Conservation (phyloP, 2,329 filamentous ascomycete genomes). For the Tolypocladium capitatum region DNA sequence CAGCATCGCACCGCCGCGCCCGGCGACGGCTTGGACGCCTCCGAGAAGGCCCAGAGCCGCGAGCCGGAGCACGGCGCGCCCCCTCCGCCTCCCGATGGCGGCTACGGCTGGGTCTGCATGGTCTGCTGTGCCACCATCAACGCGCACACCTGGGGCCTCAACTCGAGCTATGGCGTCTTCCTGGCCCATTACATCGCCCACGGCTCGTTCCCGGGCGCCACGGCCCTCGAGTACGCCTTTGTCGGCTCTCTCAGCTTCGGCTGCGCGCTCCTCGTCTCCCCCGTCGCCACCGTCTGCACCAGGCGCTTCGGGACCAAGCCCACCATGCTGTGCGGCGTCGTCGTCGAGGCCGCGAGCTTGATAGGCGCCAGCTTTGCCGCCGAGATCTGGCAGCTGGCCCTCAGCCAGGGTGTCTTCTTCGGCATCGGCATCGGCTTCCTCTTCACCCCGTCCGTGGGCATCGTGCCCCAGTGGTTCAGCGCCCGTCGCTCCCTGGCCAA, state of each 20-base stretch:
- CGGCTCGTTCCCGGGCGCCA: slow-evolving; percentile 48
- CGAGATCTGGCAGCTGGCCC: slow-evolving; percentile 62
- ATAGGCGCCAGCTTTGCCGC: slow-evolving; percentile 57
- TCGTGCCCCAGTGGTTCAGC: slow-evolving; percentile 64
- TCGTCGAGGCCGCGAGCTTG: slow-evolving; percentile 50
- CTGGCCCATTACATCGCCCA: slow-evolving; percentile 43
- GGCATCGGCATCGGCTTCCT: slow-evolving; percentile 68
- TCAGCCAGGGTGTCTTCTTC: slow-evolving; percentile 63
- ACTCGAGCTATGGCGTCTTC: slow-evolving; percentile 38
- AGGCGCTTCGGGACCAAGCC: slow-evolving; percentile 48
- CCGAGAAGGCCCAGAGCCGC: not conserved
- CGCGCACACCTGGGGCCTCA: slow-evolving; percentile 63
- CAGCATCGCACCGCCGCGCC: not conserved
- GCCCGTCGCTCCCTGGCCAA: slow-evolving; percentile 56
- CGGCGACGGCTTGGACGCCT: not conserved
- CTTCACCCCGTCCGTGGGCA: slow-evolving; percentile 55
- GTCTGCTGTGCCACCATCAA: slow-evolving; percentile 37
- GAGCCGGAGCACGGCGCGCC: slow-evolving; percentile 2
- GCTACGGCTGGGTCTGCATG: slow-evolving; percentile 38
- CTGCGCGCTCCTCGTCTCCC: slow-evolving; percentile 51
- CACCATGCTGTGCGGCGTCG: slow-evolving; percentile 50
- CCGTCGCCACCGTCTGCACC: slow-evolving; percentile 49
- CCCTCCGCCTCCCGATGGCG: slow-evolving; percentile 39
- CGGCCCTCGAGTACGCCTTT: slow-evolving; percentile 58
- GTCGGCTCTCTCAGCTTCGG: slow-evolving; percentile 38